phyloP scores from a whole-genome alignment of 2,329 filamentous ascomycete genomes.

The Onygenales sp. region DNA sequence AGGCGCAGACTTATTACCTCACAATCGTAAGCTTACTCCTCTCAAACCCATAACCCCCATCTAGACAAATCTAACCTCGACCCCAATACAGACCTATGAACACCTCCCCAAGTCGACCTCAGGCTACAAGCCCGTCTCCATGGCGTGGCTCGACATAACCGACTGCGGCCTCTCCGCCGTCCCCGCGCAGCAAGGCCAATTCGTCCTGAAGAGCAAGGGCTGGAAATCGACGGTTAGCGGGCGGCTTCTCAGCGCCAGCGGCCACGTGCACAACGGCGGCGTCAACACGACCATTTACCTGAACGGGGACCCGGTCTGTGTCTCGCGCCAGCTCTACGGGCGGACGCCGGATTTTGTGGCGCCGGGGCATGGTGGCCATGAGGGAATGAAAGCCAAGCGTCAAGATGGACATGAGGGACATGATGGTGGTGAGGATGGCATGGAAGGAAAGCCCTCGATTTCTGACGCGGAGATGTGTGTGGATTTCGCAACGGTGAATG shows the following conservation, averaged over 20 bases:
- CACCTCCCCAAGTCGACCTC: background rate
- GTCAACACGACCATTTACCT: constrained; percentile 1
- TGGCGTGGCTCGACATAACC: constrained; percentile 5
- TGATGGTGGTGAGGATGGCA: background rate
- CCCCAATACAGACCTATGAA: background rate
- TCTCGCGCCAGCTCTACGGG: background rate
- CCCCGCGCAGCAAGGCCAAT: constrained; percentile 1
- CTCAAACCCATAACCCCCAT: background rate
- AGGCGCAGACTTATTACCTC: background rate
- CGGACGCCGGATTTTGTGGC: background rate
- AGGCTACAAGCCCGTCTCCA: background rate
- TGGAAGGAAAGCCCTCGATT: background rate
- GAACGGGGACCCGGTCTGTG: background rate
- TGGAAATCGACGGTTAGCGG: background rate
- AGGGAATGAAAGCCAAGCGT: no score
- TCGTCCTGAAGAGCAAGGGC: background rate
- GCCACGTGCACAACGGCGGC: constrained; percentile 2
- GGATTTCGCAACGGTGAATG: background rate
- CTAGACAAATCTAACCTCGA: background rate
- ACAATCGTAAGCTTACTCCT: background rate
- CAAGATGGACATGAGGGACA: background rate
- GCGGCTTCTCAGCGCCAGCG: background rate
- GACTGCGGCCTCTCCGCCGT: constrained; percentile 1
- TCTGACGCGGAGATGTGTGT: background rate
- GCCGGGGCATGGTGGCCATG: background rate